Evolutionary conservation across 148 eudicot genomes (phyloP), one percentile per base, ranked within the genome.

Genomic region (Camellia sinensis): DNA sequence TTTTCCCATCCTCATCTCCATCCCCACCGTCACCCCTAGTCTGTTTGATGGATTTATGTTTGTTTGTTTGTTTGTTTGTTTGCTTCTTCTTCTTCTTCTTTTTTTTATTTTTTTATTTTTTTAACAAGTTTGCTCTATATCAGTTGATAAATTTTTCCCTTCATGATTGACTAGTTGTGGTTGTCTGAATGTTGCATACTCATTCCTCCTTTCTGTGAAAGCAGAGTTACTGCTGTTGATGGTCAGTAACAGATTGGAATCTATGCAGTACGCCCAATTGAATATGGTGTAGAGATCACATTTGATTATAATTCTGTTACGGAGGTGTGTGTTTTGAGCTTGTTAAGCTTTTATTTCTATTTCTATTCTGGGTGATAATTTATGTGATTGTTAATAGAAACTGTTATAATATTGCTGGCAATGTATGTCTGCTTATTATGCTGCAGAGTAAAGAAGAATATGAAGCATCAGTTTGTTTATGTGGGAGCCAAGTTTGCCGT

Each of bases 401-500:
- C 37, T 29, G 1, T 29, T 29, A 29, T 29, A 29, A 29, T 29
- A 29, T 29, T 29, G 37, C 37, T 29, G 37, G 37, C 37, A 29
- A 29, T 29, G 37, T 29, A 48, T 86, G 50, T n/a, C 6, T 59
- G 75, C 79, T 75, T 50, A 79, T 60, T 82, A 19, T 80, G 19
- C 45, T 74, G 54, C 94, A 95, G 97, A 95, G 99, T 78, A 95
- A 93, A 89, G 97, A 93, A 84, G 99, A 95, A 84, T 92, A 95
- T 79, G 99, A 95, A 86, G 94, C 99, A 43, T 92, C 99, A 54
- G 97, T 95, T 81, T 95, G 99, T 85, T 90, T 95, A 80, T 95
- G 99, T 67, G 99, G 99, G 63, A 93, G 95, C 87, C 97, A 93
- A 84, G 97, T 93, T 83, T 95, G 99, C 86, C 99, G 99, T 82